Percentiles rank a stretch among this genome's conserved stretches.
phyloP scores from a whole-genome alignment of 345 rosid species.

The Camelina sativa region DNA sequence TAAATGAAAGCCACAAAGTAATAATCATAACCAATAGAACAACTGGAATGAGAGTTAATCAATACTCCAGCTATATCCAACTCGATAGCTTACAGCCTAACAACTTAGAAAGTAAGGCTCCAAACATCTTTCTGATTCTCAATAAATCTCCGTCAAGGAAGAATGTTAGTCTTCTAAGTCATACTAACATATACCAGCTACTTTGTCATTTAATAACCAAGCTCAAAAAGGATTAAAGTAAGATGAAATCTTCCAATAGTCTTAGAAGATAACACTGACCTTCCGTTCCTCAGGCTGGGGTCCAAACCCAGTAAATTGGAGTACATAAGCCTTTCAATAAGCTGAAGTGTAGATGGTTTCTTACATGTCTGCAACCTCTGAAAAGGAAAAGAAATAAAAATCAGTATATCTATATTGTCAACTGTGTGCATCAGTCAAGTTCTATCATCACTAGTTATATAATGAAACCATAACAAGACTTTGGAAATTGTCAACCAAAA shows the following conservation, averaged over 20 bases:
- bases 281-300: conserved; percentile 77
- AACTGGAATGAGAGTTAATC: neutral
- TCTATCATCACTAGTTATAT: neutral
- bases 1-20: conserved; percentile 11
- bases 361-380: conserved; percentile 82
- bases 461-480: conserved; percentile 16
- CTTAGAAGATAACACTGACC: conserved; percentile 50
- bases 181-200: conserved; percentile 1
- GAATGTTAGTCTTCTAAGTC: neutral
- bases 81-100: neutral
- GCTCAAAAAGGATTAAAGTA: neutral
- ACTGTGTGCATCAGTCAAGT: neutral
- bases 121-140: neutral
- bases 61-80: neutral
- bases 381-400: neutral
- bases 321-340: conserved; percentile 68
- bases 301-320: conserved; percentile 84
- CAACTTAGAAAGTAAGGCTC: neutral
- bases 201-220: conserved; percentile 3
- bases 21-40: neutral
- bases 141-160: conserved; percentile 14
- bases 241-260: neutral
- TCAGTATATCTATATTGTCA: neutral
- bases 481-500: neutral
- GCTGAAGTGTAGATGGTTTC: conserved; percentile 82